Conservation (phyloP, 2,329 filamentous ascomycete genomes). For the Ceratocystis variospora region DNA sequence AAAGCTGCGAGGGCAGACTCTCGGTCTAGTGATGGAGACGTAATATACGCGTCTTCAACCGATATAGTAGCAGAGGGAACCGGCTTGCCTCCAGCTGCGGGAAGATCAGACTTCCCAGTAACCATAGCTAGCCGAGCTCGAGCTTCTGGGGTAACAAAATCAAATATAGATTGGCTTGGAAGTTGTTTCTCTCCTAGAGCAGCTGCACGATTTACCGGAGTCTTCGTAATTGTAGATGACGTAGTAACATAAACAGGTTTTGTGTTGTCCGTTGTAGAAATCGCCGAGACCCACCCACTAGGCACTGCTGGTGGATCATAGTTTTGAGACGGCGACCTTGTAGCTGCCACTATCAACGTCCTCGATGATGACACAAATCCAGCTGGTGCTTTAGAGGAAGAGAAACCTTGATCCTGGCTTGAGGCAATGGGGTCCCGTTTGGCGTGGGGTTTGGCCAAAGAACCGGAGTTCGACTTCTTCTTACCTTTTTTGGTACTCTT, state of each 20-base stretch:
- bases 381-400: background rate
- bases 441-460: background rate
- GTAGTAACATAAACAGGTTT: too few species aligned
- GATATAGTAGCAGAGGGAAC: conserved; percentile 43
- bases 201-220: background rate
- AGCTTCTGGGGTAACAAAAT: conserved; percentile 68
- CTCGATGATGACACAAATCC: conserved; percentile 11
- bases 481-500: conserved; percentile 37
- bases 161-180: conserved; percentile 89
- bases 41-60: conserved; percentile 43
- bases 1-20: conserved; percentile 56
- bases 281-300: conserved; percentile 2
- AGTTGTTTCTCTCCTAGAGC: conserved; percentile 58
- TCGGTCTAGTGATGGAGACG: conserved; percentile 46
- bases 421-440: conserved; percentile 7
- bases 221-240: background rate
- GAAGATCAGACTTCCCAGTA: conserved; percentile 64
- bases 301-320: conserved; percentile 14
- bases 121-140: conserved; percentile 62
- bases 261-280: background rate
- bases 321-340: background rate
- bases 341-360: too few species aligned
- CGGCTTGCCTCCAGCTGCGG: conserved; percentile 59
- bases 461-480: conserved; percentile 26
- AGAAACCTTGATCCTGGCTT: background rate